These are phyloP conservation scores for Trifolium fragiferum DNA, from an alignment of 306 rosid genomes.

Conservation along the genomic window DNA sequence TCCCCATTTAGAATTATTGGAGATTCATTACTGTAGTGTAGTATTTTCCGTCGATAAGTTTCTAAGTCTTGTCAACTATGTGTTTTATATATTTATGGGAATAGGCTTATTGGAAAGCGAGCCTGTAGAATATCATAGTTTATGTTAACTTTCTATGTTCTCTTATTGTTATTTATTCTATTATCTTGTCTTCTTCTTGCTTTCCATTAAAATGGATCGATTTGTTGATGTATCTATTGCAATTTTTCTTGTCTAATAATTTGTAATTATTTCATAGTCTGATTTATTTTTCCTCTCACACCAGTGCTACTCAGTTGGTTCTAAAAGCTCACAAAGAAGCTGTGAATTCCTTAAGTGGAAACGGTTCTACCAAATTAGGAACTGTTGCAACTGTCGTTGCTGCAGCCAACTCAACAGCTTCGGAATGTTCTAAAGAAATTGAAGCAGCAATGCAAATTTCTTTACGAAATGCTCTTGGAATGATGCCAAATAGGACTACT, in stretches of 20 bases:
- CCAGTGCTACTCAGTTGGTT: constrained; percentile 92
- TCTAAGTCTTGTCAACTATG: background rate
- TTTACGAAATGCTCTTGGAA: constrained; percentile 85
- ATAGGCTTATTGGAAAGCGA: constrained; percentile 1
- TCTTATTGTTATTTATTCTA: constrained; percentile 20
- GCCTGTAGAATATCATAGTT: constrained; percentile 12
- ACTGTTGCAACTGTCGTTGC: constrained; percentile 97
- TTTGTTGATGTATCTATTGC: constrained; percentile 24
- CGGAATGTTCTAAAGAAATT: constrained; percentile 89
- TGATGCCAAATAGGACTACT: constrained; percentile 64
- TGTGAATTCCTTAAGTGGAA: constrained; percentile 93
- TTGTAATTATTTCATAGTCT: constrained; percentile 36
- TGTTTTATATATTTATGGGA: constrained; percentile 3
- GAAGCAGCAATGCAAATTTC: constrained; percentile 99
- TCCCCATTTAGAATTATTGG: background rate
- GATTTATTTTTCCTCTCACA: constrained; percentile 26
- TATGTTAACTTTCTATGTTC: constrained; percentile 14
- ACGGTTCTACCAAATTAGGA: constrained; percentile 90
- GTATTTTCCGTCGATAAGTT: constrained; percentile 15
- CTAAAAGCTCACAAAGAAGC: constrained; percentile 99
- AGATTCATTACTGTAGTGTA: constrained; percentile 7
- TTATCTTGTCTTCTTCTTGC: constrained; percentile 22
- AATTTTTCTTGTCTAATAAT: constrained; percentile 20
- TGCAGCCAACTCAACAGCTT: constrained; percentile 95
- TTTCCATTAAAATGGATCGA: constrained; percentile 12